Percentiles rank a stretch among this genome's conserved stretches.
phyloP scores from a whole-genome alignment of 2,329 filamentous ascomycete species.

The Penicillium occitanis region DNA sequence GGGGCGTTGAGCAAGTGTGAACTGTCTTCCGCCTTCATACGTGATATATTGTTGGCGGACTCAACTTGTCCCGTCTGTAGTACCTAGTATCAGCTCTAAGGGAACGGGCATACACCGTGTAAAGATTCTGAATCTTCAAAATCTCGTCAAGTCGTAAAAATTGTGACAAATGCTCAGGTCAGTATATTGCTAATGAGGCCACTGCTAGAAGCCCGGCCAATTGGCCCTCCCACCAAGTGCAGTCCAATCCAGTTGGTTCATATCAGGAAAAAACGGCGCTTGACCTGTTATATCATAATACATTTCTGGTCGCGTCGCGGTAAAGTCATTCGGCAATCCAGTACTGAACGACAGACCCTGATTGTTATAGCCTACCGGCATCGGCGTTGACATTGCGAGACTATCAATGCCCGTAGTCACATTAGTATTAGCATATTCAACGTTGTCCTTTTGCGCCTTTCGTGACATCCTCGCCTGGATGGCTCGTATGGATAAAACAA shows the following conservation, averaged over 20 bases:
- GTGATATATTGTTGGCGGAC: too few relatives aligned
- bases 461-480: conserved; percentile 23
- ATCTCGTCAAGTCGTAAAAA: too few relatives aligned
- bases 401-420: background rate
- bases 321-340: background rate
- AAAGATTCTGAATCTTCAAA: too few relatives aligned
- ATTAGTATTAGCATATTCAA: background rate
- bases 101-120: too few relatives aligned
- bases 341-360: background rate
- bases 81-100: background rate
- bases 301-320: background rate
- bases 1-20: too few relatives aligned
- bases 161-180: too few relatives aligned
- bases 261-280: background rate
- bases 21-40: too few relatives aligned
- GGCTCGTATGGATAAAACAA: conserved; percentile 33
- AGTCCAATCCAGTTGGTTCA: conserved; percentile 11
- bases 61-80: background rate
- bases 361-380: background rate
- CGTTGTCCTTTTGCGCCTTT: background rate
- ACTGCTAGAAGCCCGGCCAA: conserved; percentile 12
- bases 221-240: conserved; percentile 11
- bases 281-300: conserved; percentile 1
- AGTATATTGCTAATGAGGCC: too few relatives aligned
- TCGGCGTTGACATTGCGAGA: background rate